These are phyloP conservation scores for Ophiostoma pallidulum DNA, from an alignment of 2,329 filamentous ascomycete genomes.

Conservation along the genomic window DNA sequence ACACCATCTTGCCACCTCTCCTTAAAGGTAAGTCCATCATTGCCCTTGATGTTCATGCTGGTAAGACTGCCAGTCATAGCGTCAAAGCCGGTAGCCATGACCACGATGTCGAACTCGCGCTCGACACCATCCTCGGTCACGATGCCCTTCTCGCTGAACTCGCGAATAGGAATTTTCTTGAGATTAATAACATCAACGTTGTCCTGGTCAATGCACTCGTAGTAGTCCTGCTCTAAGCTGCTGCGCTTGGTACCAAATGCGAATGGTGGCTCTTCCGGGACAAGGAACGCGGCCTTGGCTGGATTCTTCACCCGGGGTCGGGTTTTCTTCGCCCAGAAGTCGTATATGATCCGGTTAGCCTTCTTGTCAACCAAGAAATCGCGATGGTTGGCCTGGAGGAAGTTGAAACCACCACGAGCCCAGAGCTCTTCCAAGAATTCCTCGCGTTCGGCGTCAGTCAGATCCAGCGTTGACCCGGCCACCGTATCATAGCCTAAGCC, in stretches of 20 bases:
- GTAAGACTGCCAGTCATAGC: slow-evolving; percentile 24
- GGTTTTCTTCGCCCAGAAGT: slow-evolving; percentile 28
- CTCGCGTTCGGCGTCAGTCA: slow-evolving; percentile 31
- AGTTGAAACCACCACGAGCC: slow-evolving; percentile 16
- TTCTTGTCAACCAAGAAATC: slow-evolving; percentile 22
- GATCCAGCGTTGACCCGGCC: slow-evolving; percentile 34
- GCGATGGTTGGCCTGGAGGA: slow-evolving; percentile 7
- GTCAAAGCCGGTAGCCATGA: slow-evolving; percentile 27
- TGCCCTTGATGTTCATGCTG: slow-evolving; percentile 21
- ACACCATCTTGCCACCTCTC: slow-evolving; percentile 26
- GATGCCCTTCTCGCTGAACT: slow-evolving; percentile 31
- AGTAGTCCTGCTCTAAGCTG: slow-evolving; percentile 39
- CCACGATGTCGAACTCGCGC: slow-evolving; percentile 28
- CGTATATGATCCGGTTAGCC: slow-evolving; percentile 23
- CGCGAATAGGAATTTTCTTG: slow-evolving; percentile 31
- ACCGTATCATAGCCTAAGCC: slow-evolving; percentile 43
- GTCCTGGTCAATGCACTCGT: slow-evolving; percentile 36
- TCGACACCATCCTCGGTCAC: slow-evolving; percentile 27
- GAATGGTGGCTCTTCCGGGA: slow-evolving; percentile 35
- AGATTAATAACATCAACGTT: slow-evolving; percentile 37
- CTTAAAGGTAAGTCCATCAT: slow-evolving; percentile 20
- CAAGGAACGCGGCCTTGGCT: slow-evolving; percentile 24
- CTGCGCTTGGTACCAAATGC: slow-evolving; percentile 37
- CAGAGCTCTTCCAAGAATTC: slow-evolving; percentile 35
- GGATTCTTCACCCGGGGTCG: slow-evolving; percentile 26